Conservation (phyloP, 2,329 filamentous ascomycete species). For the Aspergillus jensenii region DNA sequence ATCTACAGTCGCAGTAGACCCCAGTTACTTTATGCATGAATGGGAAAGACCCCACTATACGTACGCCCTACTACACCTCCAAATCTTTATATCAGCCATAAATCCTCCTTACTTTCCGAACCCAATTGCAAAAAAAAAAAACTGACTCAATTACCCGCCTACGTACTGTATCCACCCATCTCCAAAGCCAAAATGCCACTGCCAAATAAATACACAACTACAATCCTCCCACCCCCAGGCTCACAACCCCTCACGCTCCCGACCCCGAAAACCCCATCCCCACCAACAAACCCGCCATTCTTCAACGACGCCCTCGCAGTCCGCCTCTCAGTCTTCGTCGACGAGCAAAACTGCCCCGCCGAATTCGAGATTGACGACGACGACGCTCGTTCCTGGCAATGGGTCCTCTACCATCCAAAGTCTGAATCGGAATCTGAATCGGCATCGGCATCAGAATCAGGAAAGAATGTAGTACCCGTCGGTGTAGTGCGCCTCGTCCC, state of each 20-base stretch:
- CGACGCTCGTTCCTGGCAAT: slow-evolving; percentile 78
- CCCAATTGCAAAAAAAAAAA: too few species aligned
- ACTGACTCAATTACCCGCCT: too few species aligned
- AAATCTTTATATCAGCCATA: too few species aligned
- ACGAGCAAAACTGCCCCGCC: slow-evolving; percentile 57
- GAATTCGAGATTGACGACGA: slow-evolving; percentile 79
- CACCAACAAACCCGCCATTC: slow-evolving; percentile 43
- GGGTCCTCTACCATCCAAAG: slow-evolving; percentile 72
- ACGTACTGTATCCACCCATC: background rate
- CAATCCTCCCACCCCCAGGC: slow-evolving; percentile 22
- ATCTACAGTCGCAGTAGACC: too few species aligned
- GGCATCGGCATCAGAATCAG: background rate
- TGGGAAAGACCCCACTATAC: too few species aligned
- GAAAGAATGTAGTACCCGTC: slow-evolving; percentile 51
- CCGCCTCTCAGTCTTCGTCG: slow-evolving; percentile 57
- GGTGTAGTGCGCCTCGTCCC: slow-evolving; percentile 80
- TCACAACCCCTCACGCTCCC: slow-evolving; percentile 27
- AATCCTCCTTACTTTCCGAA: too few species aligned
- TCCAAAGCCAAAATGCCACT: background rate
- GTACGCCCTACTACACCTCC: too few species aligned
- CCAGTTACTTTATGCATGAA: too few species aligned
- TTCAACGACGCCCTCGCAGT: slow-evolving; percentile 63
- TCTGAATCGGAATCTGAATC: slow-evolving; percentile 18
- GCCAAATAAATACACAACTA: background rate
- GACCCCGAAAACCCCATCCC: slow-evolving; percentile 19